Evolutionary conservation across 2,329 filamentous ascomycete species (phyloP), one percentile per base, ranked within the genome.

Genomic region (Verticillium nonalfalfae): DNA sequence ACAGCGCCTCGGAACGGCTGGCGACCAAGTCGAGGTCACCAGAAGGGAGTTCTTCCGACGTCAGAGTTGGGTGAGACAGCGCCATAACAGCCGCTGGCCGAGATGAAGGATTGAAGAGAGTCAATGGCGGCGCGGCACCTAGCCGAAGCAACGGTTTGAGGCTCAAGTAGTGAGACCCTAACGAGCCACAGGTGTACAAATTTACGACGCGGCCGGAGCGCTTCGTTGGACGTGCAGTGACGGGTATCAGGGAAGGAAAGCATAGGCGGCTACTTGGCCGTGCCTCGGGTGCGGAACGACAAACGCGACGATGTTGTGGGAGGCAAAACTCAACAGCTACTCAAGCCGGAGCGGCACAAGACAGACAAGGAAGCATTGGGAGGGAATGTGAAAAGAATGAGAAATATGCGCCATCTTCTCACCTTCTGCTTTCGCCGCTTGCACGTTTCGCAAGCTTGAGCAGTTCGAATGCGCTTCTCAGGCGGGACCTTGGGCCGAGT

Each of bases 401-500:
- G 45, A 50, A 10, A 18, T 13, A 50, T 14, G 57, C 35, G 13
- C 14, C 21, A 11, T 50, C 3, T 35, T 68, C 81, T 78, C 69
- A 86, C 86, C 79, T 88, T 89, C 74, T 89, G 86, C 72, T 89
- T 89, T 64, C 86, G 81, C 63, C 81, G 79, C 73, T 87, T 88
- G 75, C 86, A 89, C 64, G 78, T 83, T 65, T 87, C 83, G 71
- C 86, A 89, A 50, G 86, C 86, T 66, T 85, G 82, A 33, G 83
- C 83, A 59, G 82, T 88, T 67, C 86, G 82, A 73, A 85, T 82
- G 65, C 86, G 80, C 72, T 86, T 84, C 65, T 87, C 83, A 66
- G 80, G 78, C 36, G 81, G 77, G 63, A 86, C 81, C 71, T 79
- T 84, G 58, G 78, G 78, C 67, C 83, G 78, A 66, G 81, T 81